Percentiles rank a stretch among this genome's conserved stretches.
These are phyloP conservation scores for Tolypocladium tundrense DNA, from an alignment of 2,329 filamentous ascomycete species.

Conservation along the genomic window DNA sequence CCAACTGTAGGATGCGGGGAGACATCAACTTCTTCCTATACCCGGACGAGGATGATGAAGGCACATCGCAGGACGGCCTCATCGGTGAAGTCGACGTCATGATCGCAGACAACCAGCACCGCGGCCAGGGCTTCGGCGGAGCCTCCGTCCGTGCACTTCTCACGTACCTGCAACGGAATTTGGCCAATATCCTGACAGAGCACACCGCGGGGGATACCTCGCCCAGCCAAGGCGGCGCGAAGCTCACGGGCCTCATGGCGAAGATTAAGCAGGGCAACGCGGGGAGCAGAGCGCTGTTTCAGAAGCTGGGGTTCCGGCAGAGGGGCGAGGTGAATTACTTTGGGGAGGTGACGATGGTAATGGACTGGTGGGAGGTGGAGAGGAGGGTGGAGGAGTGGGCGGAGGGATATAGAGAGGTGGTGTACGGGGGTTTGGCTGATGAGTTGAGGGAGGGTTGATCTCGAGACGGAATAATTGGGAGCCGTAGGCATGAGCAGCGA, in stretches of 20 bases:
- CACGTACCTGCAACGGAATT: slow-evolving; percentile 50
- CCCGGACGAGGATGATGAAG: slow-evolving; percentile 40
- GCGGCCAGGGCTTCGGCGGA: slow-evolving; percentile 54
- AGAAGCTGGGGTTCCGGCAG: slow-evolving; percentile 39
- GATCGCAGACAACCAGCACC: slow-evolving; percentile 54
- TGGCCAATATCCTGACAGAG: slow-evolving; percentile 41
- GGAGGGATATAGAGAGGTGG: slow-evolving; percentile 12
- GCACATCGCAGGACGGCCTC: slow-evolving; percentile 15
- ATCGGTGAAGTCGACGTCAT: slow-evolving; percentile 79
- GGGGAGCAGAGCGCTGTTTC: slow-evolving; percentile 41
- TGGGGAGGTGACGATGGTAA: slow-evolving; percentile 44
- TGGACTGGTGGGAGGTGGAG: slow-evolving; percentile 20
- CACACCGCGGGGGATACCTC: slow-evolving; percentile 17
- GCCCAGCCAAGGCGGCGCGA: background rate
- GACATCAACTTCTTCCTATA: slow-evolving; percentile 77
- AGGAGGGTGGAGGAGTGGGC: slow-evolving; percentile 14
- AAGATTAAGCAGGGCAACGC: slow-evolving; percentile 49
- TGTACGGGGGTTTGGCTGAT: slow-evolving; percentile 8
- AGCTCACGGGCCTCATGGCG: slow-evolving; percentile 33
- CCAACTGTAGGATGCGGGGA: slow-evolving; percentile 51
- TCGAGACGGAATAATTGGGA: too few species aligned
- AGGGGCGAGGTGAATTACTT: slow-evolving; percentile 48
- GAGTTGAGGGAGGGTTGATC: background rate
- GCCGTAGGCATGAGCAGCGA: too few species aligned
- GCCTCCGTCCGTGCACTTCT: slow-evolving; percentile 59